Conservation (phyloP, 2,329 filamentous ascomycete species). For the Pseudofabraea citricarpa region DNA sequence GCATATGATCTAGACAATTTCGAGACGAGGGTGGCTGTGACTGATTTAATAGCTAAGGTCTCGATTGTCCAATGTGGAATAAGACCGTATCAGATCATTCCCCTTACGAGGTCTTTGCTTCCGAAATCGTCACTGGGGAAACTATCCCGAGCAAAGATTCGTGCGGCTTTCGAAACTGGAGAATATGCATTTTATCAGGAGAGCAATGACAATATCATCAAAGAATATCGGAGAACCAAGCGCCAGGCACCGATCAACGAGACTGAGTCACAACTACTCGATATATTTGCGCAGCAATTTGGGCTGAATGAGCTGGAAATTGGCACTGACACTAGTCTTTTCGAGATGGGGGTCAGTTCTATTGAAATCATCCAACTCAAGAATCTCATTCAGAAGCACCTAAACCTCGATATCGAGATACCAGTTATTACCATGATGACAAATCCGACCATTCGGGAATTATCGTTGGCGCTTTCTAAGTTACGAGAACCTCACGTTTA, state of each 20-base stretch:
- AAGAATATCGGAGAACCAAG: neutral
- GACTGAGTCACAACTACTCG: constrained; percentile 13
- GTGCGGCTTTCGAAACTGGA: constrained; percentile 22
- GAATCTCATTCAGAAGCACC: too few species aligned
- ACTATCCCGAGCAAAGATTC: constrained; percentile 32
- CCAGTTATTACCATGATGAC: constrained; percentile 25
- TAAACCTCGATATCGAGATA: too few species aligned
- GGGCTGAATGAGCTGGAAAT: constrained; percentile 7
- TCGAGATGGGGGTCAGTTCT: constrained; percentile 27
- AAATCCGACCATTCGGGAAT: too few species aligned
- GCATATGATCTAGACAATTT: constrained; percentile 17
- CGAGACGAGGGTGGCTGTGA: constrained; percentile 16
- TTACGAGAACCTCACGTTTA: constrained; percentile 11
- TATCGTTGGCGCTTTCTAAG: too few species aligned
- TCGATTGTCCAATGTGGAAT: constrained; percentile 10
- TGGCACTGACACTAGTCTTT: constrained; percentile 10
- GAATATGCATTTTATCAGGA: constrained; percentile 15
- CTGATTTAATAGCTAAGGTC: constrained; percentile 13
- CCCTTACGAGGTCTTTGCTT: constrained; percentile 18
- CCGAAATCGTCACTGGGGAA: constrained; percentile 35
- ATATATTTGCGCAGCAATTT: constrained; percentile 14
- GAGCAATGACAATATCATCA: neutral
- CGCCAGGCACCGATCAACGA: neutral
- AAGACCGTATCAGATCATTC: constrained; percentile 18
- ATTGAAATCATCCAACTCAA: too few species aligned